These are phyloP conservation scores for Whalleya microplaca DNA, from an alignment of 2,329 filamentous ascomycete species.

Conservation along the genomic window DNA sequence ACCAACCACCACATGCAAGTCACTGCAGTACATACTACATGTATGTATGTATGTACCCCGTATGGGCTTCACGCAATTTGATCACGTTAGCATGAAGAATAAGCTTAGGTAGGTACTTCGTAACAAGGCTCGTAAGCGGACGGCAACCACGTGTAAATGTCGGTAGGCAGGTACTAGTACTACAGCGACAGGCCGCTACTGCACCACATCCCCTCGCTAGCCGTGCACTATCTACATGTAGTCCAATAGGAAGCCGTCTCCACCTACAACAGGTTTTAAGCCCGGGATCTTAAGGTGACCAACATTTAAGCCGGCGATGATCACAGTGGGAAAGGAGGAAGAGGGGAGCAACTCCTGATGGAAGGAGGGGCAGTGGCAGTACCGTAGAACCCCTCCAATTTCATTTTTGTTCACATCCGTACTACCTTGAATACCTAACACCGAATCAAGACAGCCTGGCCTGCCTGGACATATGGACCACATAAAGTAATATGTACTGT, in stretches of 20 bases:
- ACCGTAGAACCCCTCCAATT: conserved; percentile 23
- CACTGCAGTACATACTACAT: background rate
- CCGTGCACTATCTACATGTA: no score
- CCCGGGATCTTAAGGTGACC: background rate
- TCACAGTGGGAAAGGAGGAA: background rate
- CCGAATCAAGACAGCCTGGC: no score
- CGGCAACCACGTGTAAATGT: background rate
- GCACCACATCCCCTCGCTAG: background rate
- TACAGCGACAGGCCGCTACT: no score
- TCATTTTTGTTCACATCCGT: conserved; percentile 24
- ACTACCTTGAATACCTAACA: conserved; percentile 1
- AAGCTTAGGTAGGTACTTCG: background rate
- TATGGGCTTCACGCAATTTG: background rate
- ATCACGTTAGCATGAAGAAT: background rate
- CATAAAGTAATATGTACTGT: background rate
- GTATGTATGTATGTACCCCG: no score
- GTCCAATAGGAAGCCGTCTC: background rate
- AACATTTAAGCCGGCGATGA: background rate
- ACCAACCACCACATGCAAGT: background rate
- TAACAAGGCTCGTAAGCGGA: no score
- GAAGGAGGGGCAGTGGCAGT: conserved; percentile 16
- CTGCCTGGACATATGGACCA: no score
- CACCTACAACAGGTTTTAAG: background rate
- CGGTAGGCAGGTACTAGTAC: background rate
- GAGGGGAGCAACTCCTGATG: background rate